These are phyloP conservation scores for Clarireedia hainanense DNA, from an alignment of 2,329 filamentous ascomycete genomes.

Conservation along the genomic window DNA sequence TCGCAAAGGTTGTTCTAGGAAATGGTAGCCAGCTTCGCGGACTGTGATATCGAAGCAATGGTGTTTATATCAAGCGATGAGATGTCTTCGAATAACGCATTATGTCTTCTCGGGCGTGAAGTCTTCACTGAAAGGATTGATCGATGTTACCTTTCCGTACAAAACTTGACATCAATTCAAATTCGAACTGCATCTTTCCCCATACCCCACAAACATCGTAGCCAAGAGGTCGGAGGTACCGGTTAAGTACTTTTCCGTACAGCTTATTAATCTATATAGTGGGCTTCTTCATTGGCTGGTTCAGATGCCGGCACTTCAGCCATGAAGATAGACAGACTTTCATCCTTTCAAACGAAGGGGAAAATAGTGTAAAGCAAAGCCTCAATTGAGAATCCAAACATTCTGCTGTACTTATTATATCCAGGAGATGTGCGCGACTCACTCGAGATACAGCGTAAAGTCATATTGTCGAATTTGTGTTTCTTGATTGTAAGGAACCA, in stretches of 20 bases:
- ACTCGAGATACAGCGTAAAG: not conserved
- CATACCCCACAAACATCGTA: slow-evolving; percentile 6
- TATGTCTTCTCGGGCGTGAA: not conserved
- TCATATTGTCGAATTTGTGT: too few relatives aligned
- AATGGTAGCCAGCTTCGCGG: too few relatives aligned
- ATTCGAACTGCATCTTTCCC: not conserved
- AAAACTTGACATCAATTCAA: not conserved
- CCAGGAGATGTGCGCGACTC: not conserved
- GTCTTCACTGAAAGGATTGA: not conserved
- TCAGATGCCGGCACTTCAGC: not conserved
- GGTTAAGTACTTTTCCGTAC: not conserved
- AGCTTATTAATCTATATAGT: not conserved
- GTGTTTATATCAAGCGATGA: too few relatives aligned
- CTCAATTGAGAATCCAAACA: not conserved
- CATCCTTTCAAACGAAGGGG: not conserved
- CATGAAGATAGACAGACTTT: not conserved
- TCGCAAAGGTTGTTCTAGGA: not conserved
- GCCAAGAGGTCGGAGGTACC: not conserved
- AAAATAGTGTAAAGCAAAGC: not conserved
- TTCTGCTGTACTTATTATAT: not conserved
- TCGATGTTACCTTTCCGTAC: not conserved
- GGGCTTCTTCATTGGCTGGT: not conserved
- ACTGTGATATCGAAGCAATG: too few relatives aligned
- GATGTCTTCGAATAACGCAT: too few relatives aligned
- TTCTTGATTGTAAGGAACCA: too few relatives aligned